Base-by-base conservation (phyloP, 345 rosid genomes). In the Acer negundo region DNA sequence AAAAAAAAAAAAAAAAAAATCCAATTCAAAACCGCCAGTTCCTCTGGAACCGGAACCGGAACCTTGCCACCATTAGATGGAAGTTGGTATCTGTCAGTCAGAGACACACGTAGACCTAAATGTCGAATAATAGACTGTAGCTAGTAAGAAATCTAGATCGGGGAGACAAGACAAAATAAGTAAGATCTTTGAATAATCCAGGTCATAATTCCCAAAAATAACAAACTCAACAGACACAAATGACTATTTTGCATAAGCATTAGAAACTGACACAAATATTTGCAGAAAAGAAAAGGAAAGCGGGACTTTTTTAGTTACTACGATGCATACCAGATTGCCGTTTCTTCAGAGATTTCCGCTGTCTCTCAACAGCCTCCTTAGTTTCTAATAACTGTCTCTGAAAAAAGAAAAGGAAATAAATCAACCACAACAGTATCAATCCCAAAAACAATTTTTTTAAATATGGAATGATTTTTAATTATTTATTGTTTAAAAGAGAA, bases 321-420 rank as follows among this genome's bases (percentile, higher is more conserved):
- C 7, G 35, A 47, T 47, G 51, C 62, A 7, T 87, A 89, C 97
- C 95, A 83, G 90, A 82, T 86, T 89, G 97, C 72, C 97, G 91
- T 81, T 96, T 96, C 92, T 96, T 96, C 73, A 96, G 84, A 62
- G 87, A 85, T 86, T 94, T 96, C 72, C 99, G 87, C 81, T 90
- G 98, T 73, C 98, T 91, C 84, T 96, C 99, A 77, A 96, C 85
- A 67, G 94, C 93, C 87, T 96, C 99, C 88, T 91, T 96, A 20
- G 91, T 91, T 88, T 96, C 98, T 77, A 96, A 82, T 82, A 96
- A 78, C 81, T 92, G 97, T 80, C 82, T 91, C 99, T 96, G 76
- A 58, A 56, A 77, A 28, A 58, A 20, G 10, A 28, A 64, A 62
- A 51, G 1, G 55, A 62, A 31, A 20, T 44, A 38, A 22, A 26